Conservation (phyloP, 2,329 filamentous ascomycete species). For the Aspergillus japonicus region DNA sequence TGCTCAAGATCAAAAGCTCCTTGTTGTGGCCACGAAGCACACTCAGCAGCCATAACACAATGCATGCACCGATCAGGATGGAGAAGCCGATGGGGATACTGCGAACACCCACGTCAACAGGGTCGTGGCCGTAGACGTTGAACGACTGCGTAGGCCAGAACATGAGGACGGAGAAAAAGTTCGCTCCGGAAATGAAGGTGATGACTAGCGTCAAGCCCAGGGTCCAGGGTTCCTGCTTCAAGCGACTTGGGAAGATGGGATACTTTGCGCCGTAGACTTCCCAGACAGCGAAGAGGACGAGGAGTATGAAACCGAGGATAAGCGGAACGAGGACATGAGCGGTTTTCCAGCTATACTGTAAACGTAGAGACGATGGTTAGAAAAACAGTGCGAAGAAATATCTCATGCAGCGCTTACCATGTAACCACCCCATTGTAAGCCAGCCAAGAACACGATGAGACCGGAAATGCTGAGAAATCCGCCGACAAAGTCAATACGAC, state of each 20-base stretch:
- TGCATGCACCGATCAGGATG: constrained; percentile 61
- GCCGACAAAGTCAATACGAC: constrained; percentile 52
- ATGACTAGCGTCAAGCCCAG: constrained; percentile 56
- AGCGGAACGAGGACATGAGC: constrained; percentile 49
- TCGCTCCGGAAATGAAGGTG: constrained; percentile 59
- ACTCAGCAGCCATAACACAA: constrained; percentile 59
- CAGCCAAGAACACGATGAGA: constrained; percentile 50
- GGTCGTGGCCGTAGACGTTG: constrained; percentile 66
- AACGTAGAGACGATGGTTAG: background rate
- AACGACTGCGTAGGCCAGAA: constrained; percentile 66
- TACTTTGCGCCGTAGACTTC: constrained; percentile 48
- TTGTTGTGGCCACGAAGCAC: constrained; percentile 59
- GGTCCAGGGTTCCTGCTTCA: constrained; percentile 51
- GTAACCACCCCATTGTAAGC: constrained; percentile 54
- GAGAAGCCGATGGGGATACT: constrained; percentile 64
- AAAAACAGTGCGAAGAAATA: background rate
- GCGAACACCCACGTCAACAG: constrained; percentile 62
- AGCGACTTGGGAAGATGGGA: constrained; percentile 46
- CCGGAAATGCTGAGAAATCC: constrained; percentile 50
- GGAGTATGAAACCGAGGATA: constrained; percentile 44
- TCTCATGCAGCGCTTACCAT: constrained; percentile 30
- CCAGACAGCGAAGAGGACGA: constrained; percentile 48
- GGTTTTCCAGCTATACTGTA: constrained; percentile 45
- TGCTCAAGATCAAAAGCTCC: constrained; percentile 59
- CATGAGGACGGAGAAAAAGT: constrained; percentile 56